Percentiles rank a stretch among this genome's conserved stretches.
phyloP scores from a whole-genome alignment of 352 stramenopile genomes.

The Phytophthora cactorum region DNA sequence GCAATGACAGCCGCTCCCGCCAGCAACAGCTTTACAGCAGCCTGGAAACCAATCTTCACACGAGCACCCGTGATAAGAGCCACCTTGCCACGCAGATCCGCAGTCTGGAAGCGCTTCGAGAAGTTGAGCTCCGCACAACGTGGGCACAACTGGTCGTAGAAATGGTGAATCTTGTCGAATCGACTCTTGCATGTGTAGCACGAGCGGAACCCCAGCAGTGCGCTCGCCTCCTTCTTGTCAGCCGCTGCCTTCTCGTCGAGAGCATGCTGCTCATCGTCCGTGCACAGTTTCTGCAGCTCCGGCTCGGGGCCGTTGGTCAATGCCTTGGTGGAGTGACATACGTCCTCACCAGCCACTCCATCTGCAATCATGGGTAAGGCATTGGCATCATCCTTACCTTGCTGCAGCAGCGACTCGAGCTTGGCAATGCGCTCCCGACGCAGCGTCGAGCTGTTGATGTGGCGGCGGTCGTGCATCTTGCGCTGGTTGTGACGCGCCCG shows the following conservation, averaged over 20 bases:
- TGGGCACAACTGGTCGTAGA: constrained; percentile 96
- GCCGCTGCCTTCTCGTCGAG: constrained; percentile 55
- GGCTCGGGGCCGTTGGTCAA: constrained; percentile 29
- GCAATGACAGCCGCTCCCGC: constrained; percentile 94
- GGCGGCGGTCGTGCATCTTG: constrained; percentile 92
- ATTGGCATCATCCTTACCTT: constrained; percentile 66
- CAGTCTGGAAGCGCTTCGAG: constrained; percentile 93
- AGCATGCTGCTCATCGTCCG: constrained; percentile 56
- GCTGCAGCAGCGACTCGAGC: constrained; percentile 89
- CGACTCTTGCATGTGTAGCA: constrained; percentile 97
- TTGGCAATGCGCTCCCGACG: constrained; percentile 92
- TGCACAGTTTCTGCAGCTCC: constrained; percentile 66
- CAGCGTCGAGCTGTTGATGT: constrained; percentile 93
- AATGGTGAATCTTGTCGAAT: constrained; percentile 96
- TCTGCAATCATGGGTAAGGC: constrained; percentile 91
- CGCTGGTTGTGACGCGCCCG: constrained; percentile 82
- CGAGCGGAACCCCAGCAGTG: constrained; percentile 86
- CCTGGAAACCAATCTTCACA: constrained; percentile 98
- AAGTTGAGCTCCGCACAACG: constrained; percentile 95
- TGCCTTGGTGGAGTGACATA: constrained; percentile 53
- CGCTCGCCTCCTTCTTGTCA: constrained; percentile 64
- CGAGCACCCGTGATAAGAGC: constrained; percentile 95
- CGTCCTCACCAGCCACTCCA: constrained; percentile 79
- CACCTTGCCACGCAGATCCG: constrained; percentile 90
- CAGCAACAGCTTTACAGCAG: constrained; percentile 94